Evolutionary conservation across 2,329 filamentous ascomycete genomes (phyloP), one percentile per base, ranked within the genome.

Genomic region (Lecanicillium sp.): DNA sequence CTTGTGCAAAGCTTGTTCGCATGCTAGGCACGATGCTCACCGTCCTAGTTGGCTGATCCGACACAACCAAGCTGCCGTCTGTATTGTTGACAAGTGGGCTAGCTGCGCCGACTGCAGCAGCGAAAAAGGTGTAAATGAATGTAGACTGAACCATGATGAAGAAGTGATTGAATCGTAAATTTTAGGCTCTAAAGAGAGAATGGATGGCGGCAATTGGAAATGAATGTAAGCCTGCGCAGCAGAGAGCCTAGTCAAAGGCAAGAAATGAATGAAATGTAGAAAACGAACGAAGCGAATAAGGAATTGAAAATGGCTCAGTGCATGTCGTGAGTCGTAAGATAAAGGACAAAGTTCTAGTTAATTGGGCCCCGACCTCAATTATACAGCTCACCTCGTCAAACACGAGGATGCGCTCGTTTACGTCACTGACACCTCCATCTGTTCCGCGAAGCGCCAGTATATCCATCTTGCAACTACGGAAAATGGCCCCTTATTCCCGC

Each of bases 161-260:
- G 34, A 47, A 42, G 13, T 18, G 33, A 32, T 31, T 22, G 29
- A 38, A 11, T 17, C 31, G 27, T 34, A 29, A n/a, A 37, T 33
- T 17, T 17, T 14, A 22, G 17, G 33, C 32, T 32, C 29, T 33
- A 15, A 37, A 37, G 15, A 32, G 29, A 12, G 20, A 18, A 30
- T 25, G 22, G 11, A 25, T 25, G 22, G 11, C 11, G 22, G 7
- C 22, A 32, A 42, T 30, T n/a, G n/a, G n/a, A 43, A 55, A 48
- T 33, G 49, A 54, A 52, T 45, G 49, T 44, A 54, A 52, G 42
- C 50, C 57, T 51, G 57, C 56, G 43, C 55, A 55, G 51, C 58
- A 60, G 54, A 41, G 48, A 35, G 35, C 42, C 38, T 33, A 35
- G 45, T 42, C 28, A 41, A 40, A 46, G 40, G 44, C 19, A 41